Conservation (phyloP, 1,284 basidiomycete genomes). For the Clitocybe nebularis region DNA sequence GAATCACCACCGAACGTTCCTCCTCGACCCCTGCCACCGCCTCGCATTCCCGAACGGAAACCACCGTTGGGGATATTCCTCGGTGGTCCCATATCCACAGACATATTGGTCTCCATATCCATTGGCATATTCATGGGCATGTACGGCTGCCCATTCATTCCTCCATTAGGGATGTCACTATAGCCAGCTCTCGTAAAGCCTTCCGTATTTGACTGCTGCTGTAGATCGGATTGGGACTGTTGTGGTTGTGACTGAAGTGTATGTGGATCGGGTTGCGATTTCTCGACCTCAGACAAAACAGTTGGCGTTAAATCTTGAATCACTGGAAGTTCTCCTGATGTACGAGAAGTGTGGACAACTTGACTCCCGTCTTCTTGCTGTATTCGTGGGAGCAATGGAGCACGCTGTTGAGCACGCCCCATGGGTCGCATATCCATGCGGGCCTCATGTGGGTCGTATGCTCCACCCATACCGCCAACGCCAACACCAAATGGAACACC, state of each 20-base stretch:
- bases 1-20: constrained; percentile 58
- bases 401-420: constrained; percentile 44
- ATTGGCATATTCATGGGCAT: constrained; percentile 25
- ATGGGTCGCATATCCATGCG: constrained; percentile 68
- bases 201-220: constrained; percentile 13
- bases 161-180: constrained; percentile 9
- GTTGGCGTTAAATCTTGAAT: constrained; percentile 76
- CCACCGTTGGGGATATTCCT: constrained; percentile 25
- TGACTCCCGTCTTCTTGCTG: constrained; percentile 43
- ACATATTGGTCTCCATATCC: constrained; percentile 35
- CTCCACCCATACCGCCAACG: constrained; percentile 33
- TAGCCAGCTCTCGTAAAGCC: constrained; percentile 7
- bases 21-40: constrained; percentile 40
- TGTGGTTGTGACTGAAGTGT: constrained; percentile 19
- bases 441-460: constrained; percentile 75
- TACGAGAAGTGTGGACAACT: constrained; percentile 30
- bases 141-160: constrained; percentile 19
- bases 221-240: constrained; percentile 15
- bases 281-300: constrained; percentile 24
- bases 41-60: constrained; percentile 33
- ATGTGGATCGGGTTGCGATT: constrained; percentile 21
- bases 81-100: constrained; percentile 25
- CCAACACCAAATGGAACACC: constrained; percentile 40
- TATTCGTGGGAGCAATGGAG: constrained; percentile 51
- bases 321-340: constrained; percentile 68